Evolutionary conservation across 2,329 filamentous ascomycete species (phyloP).

Genomic region (Diaporthe sp.): DNA sequence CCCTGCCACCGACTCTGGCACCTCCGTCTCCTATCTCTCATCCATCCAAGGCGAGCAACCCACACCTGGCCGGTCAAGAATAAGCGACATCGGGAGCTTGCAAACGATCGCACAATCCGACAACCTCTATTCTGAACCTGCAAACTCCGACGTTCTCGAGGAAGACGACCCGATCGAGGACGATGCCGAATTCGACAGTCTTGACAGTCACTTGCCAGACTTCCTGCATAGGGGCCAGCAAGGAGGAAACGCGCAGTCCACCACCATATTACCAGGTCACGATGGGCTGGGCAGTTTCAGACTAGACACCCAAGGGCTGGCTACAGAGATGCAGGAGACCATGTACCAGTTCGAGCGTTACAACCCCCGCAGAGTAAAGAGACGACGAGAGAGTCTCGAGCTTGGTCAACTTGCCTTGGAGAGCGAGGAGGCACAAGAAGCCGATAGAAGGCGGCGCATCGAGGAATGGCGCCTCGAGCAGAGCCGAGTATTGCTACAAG

Average conservation of each 20-base stretch:
- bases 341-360: slow-evolving; percentile 90
- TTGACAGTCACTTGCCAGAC: slow-evolving; percentile 91
- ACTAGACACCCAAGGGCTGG: slow-evolving; percentile 67
- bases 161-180: slow-evolving; percentile 63
- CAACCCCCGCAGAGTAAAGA: slow-evolving; percentile 77
- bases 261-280: slow-evolving; percentile 86
- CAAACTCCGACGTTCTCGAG: slow-evolving; percentile 52
- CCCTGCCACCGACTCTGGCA: slow-evolving; percentile 71
- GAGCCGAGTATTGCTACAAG: slow-evolving; percentile 84
- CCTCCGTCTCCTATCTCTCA: slow-evolving; percentile 76
- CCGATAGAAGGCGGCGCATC: slow-evolving; percentile 85
- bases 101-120: slow-evolving; percentile 76
- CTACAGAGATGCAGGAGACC: slow-evolving; percentile 79
- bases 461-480: slow-evolving; percentile 95
- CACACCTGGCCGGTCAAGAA: slow-evolving; percentile 76
- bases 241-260: slow-evolving; percentile 61
- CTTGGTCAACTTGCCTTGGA: slow-evolving; percentile 64
- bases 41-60: slow-evolving; percentile 75
- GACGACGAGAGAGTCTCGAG: slow-evolving; percentile 66
- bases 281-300: slow-evolving; percentile 92
- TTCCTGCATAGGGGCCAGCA: slow-evolving; percentile 66
- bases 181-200: slow-evolving; percentile 87
- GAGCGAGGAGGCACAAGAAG: slow-evolving; percentile 69
- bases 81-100: slow-evolving; percentile 86
- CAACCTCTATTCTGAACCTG: slow-evolving; percentile 37